Evolutionary conservation across 2,329 filamentous ascomycete genomes (phyloP), one percentile per base, ranked within the genome.

Genomic region (Fusarium sp.): DNA sequence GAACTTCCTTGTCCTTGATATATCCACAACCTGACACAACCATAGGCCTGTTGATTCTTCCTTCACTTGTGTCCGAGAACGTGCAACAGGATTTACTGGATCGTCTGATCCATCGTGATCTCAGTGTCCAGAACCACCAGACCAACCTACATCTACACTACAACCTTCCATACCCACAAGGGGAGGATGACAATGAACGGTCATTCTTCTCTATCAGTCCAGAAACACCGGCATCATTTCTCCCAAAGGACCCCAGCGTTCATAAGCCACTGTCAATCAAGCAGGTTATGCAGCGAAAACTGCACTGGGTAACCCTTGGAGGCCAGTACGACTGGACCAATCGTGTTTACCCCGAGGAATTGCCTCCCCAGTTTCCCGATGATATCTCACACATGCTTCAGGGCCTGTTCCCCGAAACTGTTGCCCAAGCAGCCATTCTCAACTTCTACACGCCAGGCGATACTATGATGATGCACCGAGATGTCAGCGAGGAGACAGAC

Each of bases 241-340:
- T 72, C 33, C 94, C 96, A 12, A 93, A 93, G 62, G 91, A 97
- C 77, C 86, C 93, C 1, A 73, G 81, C 1, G 83, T 95, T n/a
- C 95, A 98, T 83, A 93, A 92, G 69, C 87, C 94, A 6, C 85
- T 98, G 15, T 88, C 89, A 5, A 85, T 93, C 60, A 85, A 89
- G 55, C 91, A 92, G 78, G 90, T 96, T 36, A 86, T 98, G 48
- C 89, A 91, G 65, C 93, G 92, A 72, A 95, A 94, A 70, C 88
- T 98, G 31, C 94, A 96, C 75, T 99, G 96, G 96, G 90, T 97
- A 47, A 98, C 96, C 0, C 89, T 99, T 6, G 96, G 96, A 56
- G 96, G 95, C 1, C 96, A 98, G 81, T 98, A 98, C 82, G 94
- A 98, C 84, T 98, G 96, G 96, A 97, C 95, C 0, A 89, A 90